phyloP scores from a whole-genome alignment of 306 rosid genomes.

The Medicago arabica region DNA sequence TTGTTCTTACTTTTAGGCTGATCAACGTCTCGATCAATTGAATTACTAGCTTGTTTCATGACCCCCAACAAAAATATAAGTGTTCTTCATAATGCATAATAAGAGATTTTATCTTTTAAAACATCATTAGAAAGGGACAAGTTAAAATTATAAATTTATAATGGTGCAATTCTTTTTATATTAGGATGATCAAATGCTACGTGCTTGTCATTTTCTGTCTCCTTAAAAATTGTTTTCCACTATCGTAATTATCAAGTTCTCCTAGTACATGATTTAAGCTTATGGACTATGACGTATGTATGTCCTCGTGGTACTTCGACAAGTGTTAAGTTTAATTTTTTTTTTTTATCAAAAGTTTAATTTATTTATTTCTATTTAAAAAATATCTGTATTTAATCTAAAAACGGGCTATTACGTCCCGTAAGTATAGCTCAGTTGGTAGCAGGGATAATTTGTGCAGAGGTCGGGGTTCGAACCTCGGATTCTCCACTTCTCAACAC shows the following conservation, averaged over 20 bases:
- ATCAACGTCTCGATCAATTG: not conserved
- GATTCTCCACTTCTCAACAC: no score
- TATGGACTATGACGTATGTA: constrained; percentile 1
- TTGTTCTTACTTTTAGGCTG: not conserved
- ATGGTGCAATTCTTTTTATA: constrained; percentile 17
- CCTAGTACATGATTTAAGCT: not conserved
- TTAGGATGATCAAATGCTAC: constrained; percentile 30
- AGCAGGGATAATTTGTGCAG: no score
- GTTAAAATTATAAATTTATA: not conserved
- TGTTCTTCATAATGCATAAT: not conserved
- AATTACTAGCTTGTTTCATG: constrained; percentile 9
- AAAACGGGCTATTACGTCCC: no score
- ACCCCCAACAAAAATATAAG: not conserved
- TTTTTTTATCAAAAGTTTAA: no score
- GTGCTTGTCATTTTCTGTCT: constrained; percentile 38
- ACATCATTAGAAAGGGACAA: not conserved
- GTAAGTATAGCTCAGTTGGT: no score
- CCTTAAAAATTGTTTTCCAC: not conserved
- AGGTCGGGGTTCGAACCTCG: no score
- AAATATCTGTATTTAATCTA: no score
- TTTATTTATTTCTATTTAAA: no score
- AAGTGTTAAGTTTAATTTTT: constrained; percentile 1
- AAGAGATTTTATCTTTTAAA: not conserved
- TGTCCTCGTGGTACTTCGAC: not conserved
- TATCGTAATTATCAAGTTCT: constrained; percentile 26